These are phyloP conservation scores for Pterocarpus santalinus DNA, from an alignment of 306 rosid genomes.

Conservation along the genomic window DNA sequence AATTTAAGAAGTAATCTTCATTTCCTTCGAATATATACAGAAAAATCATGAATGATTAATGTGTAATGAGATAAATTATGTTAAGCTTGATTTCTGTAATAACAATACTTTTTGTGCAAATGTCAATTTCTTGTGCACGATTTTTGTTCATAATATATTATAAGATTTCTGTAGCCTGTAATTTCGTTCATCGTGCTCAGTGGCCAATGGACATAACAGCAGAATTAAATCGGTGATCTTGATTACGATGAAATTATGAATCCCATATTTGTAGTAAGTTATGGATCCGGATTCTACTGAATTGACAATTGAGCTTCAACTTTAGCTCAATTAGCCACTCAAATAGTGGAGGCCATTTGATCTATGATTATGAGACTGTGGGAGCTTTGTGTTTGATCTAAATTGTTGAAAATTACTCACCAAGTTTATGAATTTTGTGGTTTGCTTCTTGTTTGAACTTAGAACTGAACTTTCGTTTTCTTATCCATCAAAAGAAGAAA, in stretches of 20 bases:
- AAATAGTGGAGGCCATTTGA: neutral
- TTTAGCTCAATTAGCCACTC: neutral
- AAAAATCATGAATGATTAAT: slow-evolving; percentile 15
- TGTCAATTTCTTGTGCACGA: slow-evolving; percentile 5
- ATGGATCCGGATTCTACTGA: neutral
- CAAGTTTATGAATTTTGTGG: neutral
- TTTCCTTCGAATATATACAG: slow-evolving; percentile 42
- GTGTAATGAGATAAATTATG: slow-evolving; percentile 29
- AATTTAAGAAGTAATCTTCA: slow-evolving; percentile 30
- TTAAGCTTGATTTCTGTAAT: slow-evolving; percentile 6
- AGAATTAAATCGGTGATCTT: neutral
- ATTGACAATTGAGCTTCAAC: neutral
- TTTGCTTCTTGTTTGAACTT: neutral
- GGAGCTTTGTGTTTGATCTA: neutral
- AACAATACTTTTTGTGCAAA: neutral
- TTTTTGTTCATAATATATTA: neutral
- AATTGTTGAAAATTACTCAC: neutral
- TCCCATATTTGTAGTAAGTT: neutral
- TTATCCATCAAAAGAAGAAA: neutral
- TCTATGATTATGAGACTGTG: neutral
- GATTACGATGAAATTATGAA: slow-evolving; percentile 14
- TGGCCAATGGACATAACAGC: neutral
- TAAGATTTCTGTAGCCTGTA: neutral
- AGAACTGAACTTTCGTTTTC: neutral
- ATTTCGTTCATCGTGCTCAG: neutral